Evolutionary conservation across 306 rosid species (phyloP).

Genomic region (Trifolium pratense): DNA sequence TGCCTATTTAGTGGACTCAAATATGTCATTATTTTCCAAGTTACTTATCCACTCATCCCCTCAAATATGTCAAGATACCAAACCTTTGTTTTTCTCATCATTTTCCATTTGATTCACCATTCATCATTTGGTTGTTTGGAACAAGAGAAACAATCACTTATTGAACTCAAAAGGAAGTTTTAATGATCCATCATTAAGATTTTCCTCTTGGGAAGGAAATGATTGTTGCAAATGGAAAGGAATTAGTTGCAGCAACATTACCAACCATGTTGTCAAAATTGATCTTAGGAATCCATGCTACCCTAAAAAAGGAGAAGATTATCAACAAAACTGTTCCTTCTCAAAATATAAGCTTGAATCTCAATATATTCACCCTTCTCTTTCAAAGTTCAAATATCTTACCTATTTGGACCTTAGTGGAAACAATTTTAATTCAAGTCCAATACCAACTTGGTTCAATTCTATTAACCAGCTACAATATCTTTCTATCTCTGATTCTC

Average conservation of each 20-base stretch:
- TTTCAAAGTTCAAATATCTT: conserved; percentile 20
- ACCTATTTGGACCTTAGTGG: conserved; percentile 42
- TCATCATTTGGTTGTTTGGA: conserved; percentile 18
- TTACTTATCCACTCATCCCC: neutral
- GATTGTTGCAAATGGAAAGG: conserved; percentile 33
- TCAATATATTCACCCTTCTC: conserved; percentile 19
- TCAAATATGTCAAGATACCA: neutral
- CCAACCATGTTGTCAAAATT: conserved; percentile 22
- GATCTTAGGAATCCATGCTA: conserved; percentile 27
- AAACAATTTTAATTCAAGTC: conserved; percentile 21
- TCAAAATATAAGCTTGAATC: neutral
- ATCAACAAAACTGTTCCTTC: neutral
- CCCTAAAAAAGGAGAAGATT: neutral
- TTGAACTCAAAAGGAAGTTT: neutral
- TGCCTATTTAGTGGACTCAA: no score
- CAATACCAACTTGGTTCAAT: conserved; percentile 27
- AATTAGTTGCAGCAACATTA: conserved; percentile 10
- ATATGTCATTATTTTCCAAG: no score
- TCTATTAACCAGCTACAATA: neutral
- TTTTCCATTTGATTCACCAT: neutral
- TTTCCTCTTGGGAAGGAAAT: conserved; percentile 35
- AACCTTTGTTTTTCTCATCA: neutral
- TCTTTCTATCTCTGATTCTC: conserved; percentile 24
- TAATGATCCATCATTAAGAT: conserved; percentile 20
- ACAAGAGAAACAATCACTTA: conserved; percentile 35